Evolutionary conservation across 306 rosid species (phyloP).

Genomic region (Dalbergia cochinchinensis): DNA sequence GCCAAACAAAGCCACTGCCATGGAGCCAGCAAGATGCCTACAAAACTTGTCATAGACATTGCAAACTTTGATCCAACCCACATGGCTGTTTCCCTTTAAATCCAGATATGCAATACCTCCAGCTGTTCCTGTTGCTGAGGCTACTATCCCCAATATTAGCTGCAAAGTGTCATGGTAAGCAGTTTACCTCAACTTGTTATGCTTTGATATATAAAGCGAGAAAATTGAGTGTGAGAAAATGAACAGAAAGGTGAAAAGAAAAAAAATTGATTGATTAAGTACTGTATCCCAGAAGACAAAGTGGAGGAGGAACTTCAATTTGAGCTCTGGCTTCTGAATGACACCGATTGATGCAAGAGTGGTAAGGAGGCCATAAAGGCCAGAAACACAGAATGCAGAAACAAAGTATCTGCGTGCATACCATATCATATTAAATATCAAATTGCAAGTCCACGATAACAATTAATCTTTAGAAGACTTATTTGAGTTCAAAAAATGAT

Average conservation of each 20-base stretch:
- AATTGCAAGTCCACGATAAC: constrained; percentile 11
- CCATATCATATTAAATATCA: constrained; percentile 16
- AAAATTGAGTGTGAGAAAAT: not conserved
- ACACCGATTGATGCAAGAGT: constrained; percentile 61
- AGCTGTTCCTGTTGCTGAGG: constrained; percentile 81
- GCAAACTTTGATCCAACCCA: constrained; percentile 68
- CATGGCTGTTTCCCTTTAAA: constrained; percentile 70
- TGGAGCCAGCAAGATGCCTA: constrained; percentile 63
- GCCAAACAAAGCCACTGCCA: constrained; percentile 69
- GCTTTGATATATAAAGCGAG: constrained; percentile 24
- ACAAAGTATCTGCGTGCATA: constrained; percentile 71
- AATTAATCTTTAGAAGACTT: not conserved
- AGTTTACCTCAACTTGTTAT: constrained; percentile 6
- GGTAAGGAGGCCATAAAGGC: constrained; percentile 67
- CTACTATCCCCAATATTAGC: constrained; percentile 73
- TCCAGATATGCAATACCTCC: constrained; percentile 75
- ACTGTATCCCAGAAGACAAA: constrained; percentile 69
- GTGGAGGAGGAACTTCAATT: constrained; percentile 60
- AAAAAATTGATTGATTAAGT: constrained; percentile 25
- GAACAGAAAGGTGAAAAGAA: constrained; percentile 29
- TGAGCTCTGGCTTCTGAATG: constrained; percentile 60
- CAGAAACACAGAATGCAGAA: constrained; percentile 70
- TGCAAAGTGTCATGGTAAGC: constrained; percentile 45
- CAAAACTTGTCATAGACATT: constrained; percentile 67
- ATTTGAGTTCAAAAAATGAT: not conserved